These are phyloP conservation scores for Aspergillus sp. DNA, from an alignment of 2,329 filamentous ascomycete species.

Conservation along the genomic window DNA sequence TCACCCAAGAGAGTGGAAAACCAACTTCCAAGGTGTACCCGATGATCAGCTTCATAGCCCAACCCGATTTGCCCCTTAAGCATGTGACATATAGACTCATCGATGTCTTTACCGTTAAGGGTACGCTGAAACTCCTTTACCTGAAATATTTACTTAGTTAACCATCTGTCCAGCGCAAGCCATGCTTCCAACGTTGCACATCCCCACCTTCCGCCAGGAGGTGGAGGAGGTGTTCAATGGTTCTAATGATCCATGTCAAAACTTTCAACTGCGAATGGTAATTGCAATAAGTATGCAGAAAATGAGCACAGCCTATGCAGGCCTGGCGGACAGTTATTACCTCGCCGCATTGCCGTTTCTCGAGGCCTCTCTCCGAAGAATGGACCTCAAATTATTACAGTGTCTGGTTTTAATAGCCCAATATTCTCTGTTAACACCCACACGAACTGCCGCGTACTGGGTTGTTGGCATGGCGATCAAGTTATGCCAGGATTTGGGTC, in stretches of 20 bases:
- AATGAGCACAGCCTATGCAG: slow-evolving; percentile 84
- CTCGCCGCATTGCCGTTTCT: slow-evolving; percentile 82
- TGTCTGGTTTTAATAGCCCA: slow-evolving; percentile 84
- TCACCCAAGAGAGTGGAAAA: slow-evolving; percentile 64
- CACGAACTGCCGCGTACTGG: slow-evolving; percentile 88
- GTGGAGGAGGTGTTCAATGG: slow-evolving; percentile 79
- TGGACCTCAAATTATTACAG: slow-evolving; percentile 86
- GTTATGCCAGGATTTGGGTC: slow-evolving; percentile 82
- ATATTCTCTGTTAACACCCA: slow-evolving; percentile 90
- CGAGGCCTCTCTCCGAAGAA: slow-evolving; percentile 79
- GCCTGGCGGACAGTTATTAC: slow-evolving; percentile 92
- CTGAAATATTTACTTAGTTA: slow-evolving; percentile 14
- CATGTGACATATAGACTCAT: slow-evolving; percentile 75
- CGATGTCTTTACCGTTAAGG: slow-evolving; percentile 82
- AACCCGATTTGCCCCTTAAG: slow-evolving; percentile 70
- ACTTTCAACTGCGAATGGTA: slow-evolving; percentile 87
- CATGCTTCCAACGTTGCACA: slow-evolving; percentile 83
- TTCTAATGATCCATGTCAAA: slow-evolving; percentile 74
- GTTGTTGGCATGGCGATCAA: slow-evolving; percentile 84
- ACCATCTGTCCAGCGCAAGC: slow-evolving; percentile 66
- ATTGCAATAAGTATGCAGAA: slow-evolving; percentile 95
- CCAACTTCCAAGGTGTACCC: slow-evolving; percentile 81
- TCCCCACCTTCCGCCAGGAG: slow-evolving; percentile 72
- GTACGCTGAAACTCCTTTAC: slow-evolving; percentile 45
- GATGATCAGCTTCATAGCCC: slow-evolving; percentile 81